Base-by-base conservation (phyloP, 192 early-diverging fungal genomes). In the Pecoramyces ruminantium region DNA sequence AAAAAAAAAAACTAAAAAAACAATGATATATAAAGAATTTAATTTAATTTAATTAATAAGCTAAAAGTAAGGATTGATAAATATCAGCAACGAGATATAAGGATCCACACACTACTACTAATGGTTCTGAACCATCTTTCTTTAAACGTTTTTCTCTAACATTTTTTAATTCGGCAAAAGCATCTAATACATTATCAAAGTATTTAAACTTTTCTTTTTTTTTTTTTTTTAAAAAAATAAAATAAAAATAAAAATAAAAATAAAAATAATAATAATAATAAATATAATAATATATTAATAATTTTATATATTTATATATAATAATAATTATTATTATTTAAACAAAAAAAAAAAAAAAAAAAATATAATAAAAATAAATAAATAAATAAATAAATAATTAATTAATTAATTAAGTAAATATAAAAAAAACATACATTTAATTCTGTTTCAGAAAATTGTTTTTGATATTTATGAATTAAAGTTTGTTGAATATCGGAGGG, bases 51-150 rank as follows among this genome's bases (percentile, higher is more conserved):
- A 21, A 51, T 51, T 67, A 67, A 67, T n/a, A 25, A 9, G 25
- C 21, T 25, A 67, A 21, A n/a, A 67, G 51, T 67, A 67, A 67
- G 2, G 51, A 67, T 80, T 92, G 87, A 81, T 90, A 91, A 58
- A 96, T 84, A 80, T 95, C 92, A 34, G 96, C 92, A 18, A 94
- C 93, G 28, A 97, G 85, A 80, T 97, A 97, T 34, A 97, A 86
- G 18, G 94, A 95, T 25, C 96, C 96, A 83, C 93, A 94, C 6
- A 95, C 80, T 4, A 95, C 93, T 16, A 93, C 91, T 78, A 93
- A 42, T 79, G 84, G 83, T 12, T 29, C 78, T 29, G 21, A 77
- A 17, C 34, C 30, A 40, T 29, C 77, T 17, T 27, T 29, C 79
- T 78, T 11, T 14, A 83, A 42, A 77, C 83, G 82, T 18, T 82